Evolutionary conservation across 805 yeast genomes (phyloP).

Genomic region (Starmera caribaea): DNA sequence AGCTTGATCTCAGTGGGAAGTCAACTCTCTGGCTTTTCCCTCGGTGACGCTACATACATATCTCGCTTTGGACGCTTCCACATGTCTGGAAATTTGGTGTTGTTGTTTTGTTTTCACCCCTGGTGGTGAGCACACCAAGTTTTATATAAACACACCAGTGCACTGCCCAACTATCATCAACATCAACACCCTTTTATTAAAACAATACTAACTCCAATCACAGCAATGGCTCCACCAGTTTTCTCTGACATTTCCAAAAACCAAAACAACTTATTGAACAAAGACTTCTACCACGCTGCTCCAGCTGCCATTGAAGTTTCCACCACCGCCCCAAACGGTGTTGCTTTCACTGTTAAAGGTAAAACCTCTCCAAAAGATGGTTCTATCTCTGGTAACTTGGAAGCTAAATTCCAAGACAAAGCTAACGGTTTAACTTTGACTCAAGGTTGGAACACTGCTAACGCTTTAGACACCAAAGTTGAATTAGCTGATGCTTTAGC

Average conservation of each 20-base stretch:
- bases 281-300: slow-evolving; percentile 87
- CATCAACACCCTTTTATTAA: too few species aligned
- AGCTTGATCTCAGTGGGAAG: too few species aligned
- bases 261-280: slow-evolving; percentile 80
- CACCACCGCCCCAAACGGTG: slow-evolving; percentile 95
- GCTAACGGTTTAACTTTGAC: slow-evolving; percentile 86
- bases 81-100: too few species aligned
- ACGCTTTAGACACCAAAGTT: slow-evolving; percentile 83
- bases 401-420: slow-evolving; percentile 89
- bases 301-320: slow-evolving; percentile 84
- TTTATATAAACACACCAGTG: too few species aligned
- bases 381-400: slow-evolving; percentile 79
- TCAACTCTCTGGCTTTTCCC: too few species aligned
- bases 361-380: slow-evolving; percentile 71
- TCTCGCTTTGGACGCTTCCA: too few species aligned
- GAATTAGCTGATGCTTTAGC: slow-evolving; percentile 88
- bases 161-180: too few species aligned
- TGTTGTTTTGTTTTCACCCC: too few species aligned
- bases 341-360: slow-evolving; percentile 88
- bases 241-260: slow-evolving; percentile 90
- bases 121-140: too few species aligned
- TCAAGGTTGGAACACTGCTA: slow-evolving; percentile 97
- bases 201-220: too few species aligned
- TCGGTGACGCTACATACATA: too few species aligned
- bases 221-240: slow-evolving; percentile 70